Evolutionary conservation across 2,329 filamentous ascomycete genomes (phyloP), one percentile per base, ranked within the genome.

Genomic region (Talaromyces albobiverticillius): DNA sequence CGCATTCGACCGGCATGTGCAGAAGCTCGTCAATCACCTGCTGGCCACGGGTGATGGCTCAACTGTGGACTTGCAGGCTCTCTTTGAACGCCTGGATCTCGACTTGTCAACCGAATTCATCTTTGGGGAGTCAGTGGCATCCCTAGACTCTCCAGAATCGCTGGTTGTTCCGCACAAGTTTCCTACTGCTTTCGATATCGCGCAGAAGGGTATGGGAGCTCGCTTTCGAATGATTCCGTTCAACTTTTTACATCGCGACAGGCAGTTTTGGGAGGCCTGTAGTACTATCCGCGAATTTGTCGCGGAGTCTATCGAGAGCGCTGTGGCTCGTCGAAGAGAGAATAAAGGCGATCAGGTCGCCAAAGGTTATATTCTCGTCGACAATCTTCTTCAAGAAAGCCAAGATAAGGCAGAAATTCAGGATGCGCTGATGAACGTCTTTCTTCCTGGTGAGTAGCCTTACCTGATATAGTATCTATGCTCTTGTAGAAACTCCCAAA

Each of bases 41-140:
- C 72, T 76, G n/a, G 76, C 78, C 20, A 29, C 26, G 5, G 76
- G 64, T 0, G 72, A 82, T 47, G 77, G 84, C 36, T 79, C 45
- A 14, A 51, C 51, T 92, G 89, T 88, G 11, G 82, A 88, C 59
- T 71, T 88, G 29, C 81, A 83, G 61, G 76, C 80, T 8, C 68
- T 86, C 9, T 85, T 88, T 62, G 87, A 87, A 62, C 77, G 80
- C 49, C 76, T 87, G 62, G 87, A 85, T 0, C 75, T 89, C n/a
- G 85, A 89, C 57, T 81, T 82, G 0, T 83, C 85, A 0, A 88
- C 85, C 0, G 82, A 86, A 42, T 87, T 88, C 59, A 71, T 89
- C 3, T 85, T 89, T 46, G 86, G 86, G 4, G 74, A 82, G 45
- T 82, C 77, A 41, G 77, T 78, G 23, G 82, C 80, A 34, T 55